These are phyloP conservation scores for Polytrichum commune DNA, from an alignment of 225 moss, liverwort and hornwort species.

Conservation along the genomic window DNA sequence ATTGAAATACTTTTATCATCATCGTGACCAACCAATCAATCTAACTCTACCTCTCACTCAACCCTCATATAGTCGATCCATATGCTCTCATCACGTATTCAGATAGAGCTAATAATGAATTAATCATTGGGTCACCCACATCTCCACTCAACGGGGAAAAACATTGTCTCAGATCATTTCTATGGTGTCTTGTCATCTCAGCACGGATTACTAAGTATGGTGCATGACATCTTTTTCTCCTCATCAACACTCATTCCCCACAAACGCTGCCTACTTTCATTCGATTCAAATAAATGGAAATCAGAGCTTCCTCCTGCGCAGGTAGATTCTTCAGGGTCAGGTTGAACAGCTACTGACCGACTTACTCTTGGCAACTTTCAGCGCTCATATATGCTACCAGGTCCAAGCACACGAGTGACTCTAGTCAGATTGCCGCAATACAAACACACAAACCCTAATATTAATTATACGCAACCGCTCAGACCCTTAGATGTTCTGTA, in stretches of 20 bases:
- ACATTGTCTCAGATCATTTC: slow-evolving; percentile 25
- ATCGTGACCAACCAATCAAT: background rate
- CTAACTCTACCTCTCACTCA: background rate
- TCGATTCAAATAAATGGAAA: background rate
- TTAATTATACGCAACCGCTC: background rate
- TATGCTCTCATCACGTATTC: slow-evolving; percentile 5
- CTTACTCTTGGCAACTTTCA: slow-evolving; percentile 24
- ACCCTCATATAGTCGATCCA: slow-evolving; percentile 58
- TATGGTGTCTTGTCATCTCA: slow-evolving; percentile 49
- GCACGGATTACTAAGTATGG: slow-evolving; percentile 50
- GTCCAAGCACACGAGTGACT: slow-evolving; percentile 37
- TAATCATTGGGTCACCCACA: slow-evolving; percentile 5
- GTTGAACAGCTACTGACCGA: slow-evolving; percentile 20
- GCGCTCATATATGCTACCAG: slow-evolving; percentile 28
- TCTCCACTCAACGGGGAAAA: background rate
- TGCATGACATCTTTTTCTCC: slow-evolving; percentile 35
- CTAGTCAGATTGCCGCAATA: slow-evolving; percentile 22
- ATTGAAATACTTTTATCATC: background rate
- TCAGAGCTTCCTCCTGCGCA: slow-evolving; percentile 21
- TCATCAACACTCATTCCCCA: slow-evolving; percentile 22
- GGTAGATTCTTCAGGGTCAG: slow-evolving; percentile 25
- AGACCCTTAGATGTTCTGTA: slow-evolving; percentile 27
- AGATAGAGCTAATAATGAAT: slow-evolving; percentile 12
- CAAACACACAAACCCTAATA: background rate
- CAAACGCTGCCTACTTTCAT: background rate